Evolutionary conservation across 2,329 filamentous ascomycete genomes (phyloP), one percentile per base, ranked within the genome.

Genomic region (Cordyceps fumosorosea): DNA sequence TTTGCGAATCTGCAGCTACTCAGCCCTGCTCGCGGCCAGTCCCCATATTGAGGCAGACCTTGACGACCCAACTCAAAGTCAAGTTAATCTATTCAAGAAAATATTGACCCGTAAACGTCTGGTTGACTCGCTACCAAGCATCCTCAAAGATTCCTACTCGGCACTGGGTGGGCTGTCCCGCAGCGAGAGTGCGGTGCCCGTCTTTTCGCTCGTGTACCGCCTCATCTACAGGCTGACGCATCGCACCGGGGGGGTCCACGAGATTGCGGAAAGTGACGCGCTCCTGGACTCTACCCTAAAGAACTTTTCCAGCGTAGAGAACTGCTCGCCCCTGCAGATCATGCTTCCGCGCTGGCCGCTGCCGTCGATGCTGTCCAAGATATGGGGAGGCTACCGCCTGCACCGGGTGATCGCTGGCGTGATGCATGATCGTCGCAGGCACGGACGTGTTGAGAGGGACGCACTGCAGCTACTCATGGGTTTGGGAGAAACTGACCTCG

Each of bases 201-300:
- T 83, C 0, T 85, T 85, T 66, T 76, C 83, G 42, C 75, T 76
- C 67, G 73, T 85, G 53, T 84, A 83, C 67, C 69, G 74, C 6
- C 73, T 83, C 60, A 75, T 85, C 1, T 86, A 81, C 69, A 76
- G 79, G 67, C 74, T 86, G n/a, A 85, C 81, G 4, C 83, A 85
- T 73, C 78, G 83, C 14, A 81, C 77, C 5, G 75, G 85, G 1
- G 83, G 80, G 7, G 77, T 77, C 57, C 73, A 78, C 37, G 83
- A 86, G 48, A 78, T 86, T 29, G 82, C 81, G 16, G 73, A 81
- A 3, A 73, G 81, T 56, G 74, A 75, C 0, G 65, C 64, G 6
- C 67, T 81, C 22, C 66, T 82, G 3, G 70, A 69, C n/a, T 70
- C 75, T 44, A 77, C 76, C 2, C 72, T 84, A 16, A 63, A 69